These are phyloP conservation scores for Fragilariopsis cylindrus DNA, from an alignment of 108 stramenopile genomes.

Conservation along the genomic window DNA sequence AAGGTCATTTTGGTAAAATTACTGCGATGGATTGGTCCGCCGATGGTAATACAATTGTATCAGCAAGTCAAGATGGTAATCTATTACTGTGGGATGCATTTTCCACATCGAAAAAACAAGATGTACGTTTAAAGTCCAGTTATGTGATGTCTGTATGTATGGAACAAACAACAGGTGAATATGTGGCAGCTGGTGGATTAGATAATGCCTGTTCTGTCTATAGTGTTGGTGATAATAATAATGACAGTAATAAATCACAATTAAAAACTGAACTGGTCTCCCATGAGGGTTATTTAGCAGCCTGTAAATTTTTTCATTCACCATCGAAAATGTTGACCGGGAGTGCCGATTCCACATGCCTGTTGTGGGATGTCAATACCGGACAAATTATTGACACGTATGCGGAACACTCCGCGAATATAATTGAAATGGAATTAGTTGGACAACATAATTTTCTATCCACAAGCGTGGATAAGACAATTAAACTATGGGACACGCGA, in stretches of 20 bases:
- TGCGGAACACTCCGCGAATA: conserved; percentile 94
- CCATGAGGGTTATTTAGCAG: conserved; percentile 98
- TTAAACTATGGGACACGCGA: conserved; percentile 98
- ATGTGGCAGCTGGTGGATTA: conserved; percentile 98
- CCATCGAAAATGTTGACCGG: conserved; percentile 87
- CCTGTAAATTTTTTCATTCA: conserved; percentile 92
- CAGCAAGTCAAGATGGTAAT: conserved; percentile 98
- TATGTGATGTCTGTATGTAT: conserved; percentile 99
- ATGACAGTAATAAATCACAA: conserved; percentile 9
- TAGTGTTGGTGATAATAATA: conserved; percentile 58
- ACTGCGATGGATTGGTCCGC: conserved; percentile 97
- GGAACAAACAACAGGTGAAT: conserved; percentile 87
- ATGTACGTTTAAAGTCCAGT: conserved; percentile 90
- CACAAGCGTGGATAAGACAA: conserved; percentile 81
- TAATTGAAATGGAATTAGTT: conserved; percentile 84
- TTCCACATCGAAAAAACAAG: conserved; percentile 86
- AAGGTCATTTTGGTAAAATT: conserved; percentile 98
- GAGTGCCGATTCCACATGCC: conserved; percentile 96
- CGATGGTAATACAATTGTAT: conserved; percentile 79
- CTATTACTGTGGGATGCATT: conserved; percentile 97
- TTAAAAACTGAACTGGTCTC: conserved; percentile 86
- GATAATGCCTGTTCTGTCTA: conserved; percentile 99
- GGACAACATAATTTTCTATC: neutral
- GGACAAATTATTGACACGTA: conserved; percentile 80
- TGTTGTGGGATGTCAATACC: conserved; percentile 93